Evolutionary conservation across 2,329 filamentous ascomycete genomes (phyloP).

Genomic region (Aspergillus melleus): DNA sequence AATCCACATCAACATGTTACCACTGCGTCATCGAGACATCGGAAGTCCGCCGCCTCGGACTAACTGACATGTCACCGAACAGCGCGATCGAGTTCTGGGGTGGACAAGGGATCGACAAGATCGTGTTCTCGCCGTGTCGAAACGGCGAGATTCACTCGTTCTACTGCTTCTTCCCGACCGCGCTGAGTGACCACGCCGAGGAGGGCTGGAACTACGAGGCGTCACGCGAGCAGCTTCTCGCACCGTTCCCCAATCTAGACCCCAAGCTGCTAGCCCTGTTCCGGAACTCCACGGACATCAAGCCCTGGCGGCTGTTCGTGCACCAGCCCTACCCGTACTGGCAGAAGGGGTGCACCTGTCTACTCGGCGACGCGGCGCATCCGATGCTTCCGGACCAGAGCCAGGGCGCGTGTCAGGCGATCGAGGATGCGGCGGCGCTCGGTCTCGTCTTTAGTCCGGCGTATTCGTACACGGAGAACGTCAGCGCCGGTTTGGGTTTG

Average conservation of each 20-base stretch:
- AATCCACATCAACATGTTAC: conserved; percentile 37
- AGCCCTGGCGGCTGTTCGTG: conserved; percentile 22
- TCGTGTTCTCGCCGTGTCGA: conserved; percentile 40
- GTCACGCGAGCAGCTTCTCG: conserved; percentile 17
- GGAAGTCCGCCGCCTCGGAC: conserved; percentile 16
- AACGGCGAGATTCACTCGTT: conserved; percentile 37
- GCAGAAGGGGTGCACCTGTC: conserved; percentile 23
- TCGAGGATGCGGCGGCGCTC: conserved; percentile 42
- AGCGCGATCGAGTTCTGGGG: conserved; percentile 29
- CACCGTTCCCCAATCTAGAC: conserved; percentile 19
- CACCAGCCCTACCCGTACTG: conserved; percentile 29
- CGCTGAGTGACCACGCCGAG: conserved; percentile 15
- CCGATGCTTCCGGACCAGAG: conserved; percentile 32
- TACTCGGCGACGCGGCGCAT: conserved; percentile 33
- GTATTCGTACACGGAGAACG: conserved; percentile 11
- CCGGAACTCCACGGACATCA: conserved; percentile 22
- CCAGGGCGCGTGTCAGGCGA: conserved; percentile 38
- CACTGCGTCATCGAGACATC: conserved; percentile 21
- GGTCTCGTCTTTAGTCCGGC: conserved; percentile 33
- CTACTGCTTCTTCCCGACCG: conserved; percentile 37
- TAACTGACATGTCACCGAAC: conserved; percentile 33
- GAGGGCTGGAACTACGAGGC: conserved; percentile 21
- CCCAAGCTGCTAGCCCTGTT: conserved; percentile 18
- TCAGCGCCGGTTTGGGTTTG: conserved; percentile 19
- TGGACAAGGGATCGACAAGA: conserved; percentile 41